Evolutionary conservation across 495 filamentous ascomycete genomes (phyloP), one percentile per base, ranked within the genome.

Genomic region (Hypoxylon fragiforme): DNA sequence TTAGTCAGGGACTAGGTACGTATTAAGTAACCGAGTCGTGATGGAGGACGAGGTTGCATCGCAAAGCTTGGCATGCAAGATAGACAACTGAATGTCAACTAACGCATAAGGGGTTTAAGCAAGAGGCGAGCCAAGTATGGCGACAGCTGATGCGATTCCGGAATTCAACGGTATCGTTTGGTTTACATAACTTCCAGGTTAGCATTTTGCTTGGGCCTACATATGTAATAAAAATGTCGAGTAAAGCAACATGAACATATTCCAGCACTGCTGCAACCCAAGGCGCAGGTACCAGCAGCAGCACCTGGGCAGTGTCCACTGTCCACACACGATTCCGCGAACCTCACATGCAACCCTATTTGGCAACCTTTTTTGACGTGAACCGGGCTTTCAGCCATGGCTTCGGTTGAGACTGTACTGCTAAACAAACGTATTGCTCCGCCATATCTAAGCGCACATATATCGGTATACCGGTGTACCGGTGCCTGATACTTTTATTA

Each of bases 61-160:
- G 44, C 12, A 58, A 65, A 62, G 57, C 57, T 65, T 65, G 62
- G 62, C 62, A 62, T 60, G 54, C 60, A 59, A 53, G 54, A 54
- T 54, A 58, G 49, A 57, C 34, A 32, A 54, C 46, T 31, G 40
- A 47, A 54, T n/a, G 24, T 45, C 18, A 32, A 15, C 44, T 44
- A 22, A 31, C 32, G 38, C 36, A 39, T 56, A 43, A 42, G 34
- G 49, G 32, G 22, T 24, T 21, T 46, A 19, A 44, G 41, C 47
- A 48, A 48, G 21, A 18, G 31, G 28, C 32, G 14, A 35, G 16
- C 2, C 19, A 30, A 45, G 39, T 13, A 13, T 9, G 28, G 38
- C 26, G 13, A 42, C 14, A 15, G 20, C 24, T 12, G 37, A 48
- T 9, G 19, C 41, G n/a, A 32, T 30, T 37, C 32, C 2, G 36